Evolutionary conservation across 83 land plant genomes (phyloP), one percentile per base, ranked within the genome.

Genomic region (Picea engelmannii): DNA sequence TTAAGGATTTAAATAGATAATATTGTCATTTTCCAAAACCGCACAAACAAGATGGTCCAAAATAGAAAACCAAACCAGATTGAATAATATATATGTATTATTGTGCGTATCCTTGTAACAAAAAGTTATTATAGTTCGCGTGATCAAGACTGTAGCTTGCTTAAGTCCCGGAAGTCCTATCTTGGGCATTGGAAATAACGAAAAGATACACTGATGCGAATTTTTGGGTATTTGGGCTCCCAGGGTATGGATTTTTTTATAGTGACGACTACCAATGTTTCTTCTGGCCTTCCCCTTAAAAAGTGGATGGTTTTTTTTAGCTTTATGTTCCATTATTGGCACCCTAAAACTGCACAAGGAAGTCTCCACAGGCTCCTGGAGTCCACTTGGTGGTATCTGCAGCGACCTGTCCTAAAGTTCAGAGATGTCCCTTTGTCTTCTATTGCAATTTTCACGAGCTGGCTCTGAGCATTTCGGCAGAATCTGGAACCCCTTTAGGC

Each of bases 341-440:
- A 4, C 17, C 24, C 40, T 2, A 10, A 52, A 10, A 52, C 12
- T 52, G 58, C 13, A 52, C 58, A 52, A 11, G 12, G 52, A 11
- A 52, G 13, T 52, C 12, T 52, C 58, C 58, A 52, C 58, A 0
- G 58, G 7, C 21, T 69, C 42, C 74, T 69, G 49, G 20, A 17
- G 17, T n/a, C 74, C 47, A 35, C 17, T 40, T 40, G 20, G 20
- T 13, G 76, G 52, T 24, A 47, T 73, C 76, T 47, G 58, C 58
- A 47, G 58, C 76, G 12, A 52, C 13, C 58, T 52, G 58, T 11
- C 58, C 2, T 9, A 13, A 73, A 40, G 76, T 16, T n/a, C 76
- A 44, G 58, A 10, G 58, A 44, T 42, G 76, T 73, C 76, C 76
- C 76, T 21, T 73, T 73, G 76, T 73, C 76, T 4, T 73, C 25